Evolutionary conservation across 2,329 filamentous ascomycete genomes (phyloP).

Genomic region (Dactylellina drechsleri): DNA sequence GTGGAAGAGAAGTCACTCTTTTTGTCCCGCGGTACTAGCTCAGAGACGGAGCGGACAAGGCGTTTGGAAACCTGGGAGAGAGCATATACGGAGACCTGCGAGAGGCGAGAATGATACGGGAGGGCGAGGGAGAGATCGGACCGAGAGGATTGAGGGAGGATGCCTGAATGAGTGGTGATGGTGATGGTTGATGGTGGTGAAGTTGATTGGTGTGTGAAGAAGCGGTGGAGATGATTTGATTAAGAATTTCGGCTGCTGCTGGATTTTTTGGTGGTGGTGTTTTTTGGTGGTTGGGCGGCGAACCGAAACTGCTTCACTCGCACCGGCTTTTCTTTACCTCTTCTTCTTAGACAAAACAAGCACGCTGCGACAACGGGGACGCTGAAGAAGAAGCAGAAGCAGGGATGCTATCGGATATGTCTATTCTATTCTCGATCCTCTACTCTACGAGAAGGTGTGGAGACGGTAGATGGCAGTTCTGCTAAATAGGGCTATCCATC

Average conservation of each 20-base stretch:
- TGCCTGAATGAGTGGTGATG: constrained; percentile 25
- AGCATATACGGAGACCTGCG: constrained; percentile 45
- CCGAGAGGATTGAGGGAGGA: constrained; percentile 20
- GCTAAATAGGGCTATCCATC: no score
- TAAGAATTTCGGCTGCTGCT: constrained; percentile 11
- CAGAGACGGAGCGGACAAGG: constrained; percentile 46
- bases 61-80: constrained; percentile 34
- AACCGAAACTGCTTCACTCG: not conserved
- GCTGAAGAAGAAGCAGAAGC: no score
- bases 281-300: constrained; percentile 15
- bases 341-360: no score
- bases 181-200: constrained; percentile 14
- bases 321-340: not conserved
- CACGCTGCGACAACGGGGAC: no score
- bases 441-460: no score
- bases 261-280: constrained; percentile 15
- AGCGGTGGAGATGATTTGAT: constrained; percentile 18
- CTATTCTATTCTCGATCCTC: no score
- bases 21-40: constrained; percentile 42
- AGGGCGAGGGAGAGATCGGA: constrained; percentile 8
- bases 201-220: constrained; percentile 14
- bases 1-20: constrained; percentile 8
- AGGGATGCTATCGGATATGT: no score
- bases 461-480: no score
- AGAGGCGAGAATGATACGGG: constrained; percentile 20